A percentile compares a stretch with the other conserved stretches of the same genome.
phyloP scores from a whole-genome alignment of 768 basidiomycete genomes.

The Rhodotorula babjevae region DNA sequence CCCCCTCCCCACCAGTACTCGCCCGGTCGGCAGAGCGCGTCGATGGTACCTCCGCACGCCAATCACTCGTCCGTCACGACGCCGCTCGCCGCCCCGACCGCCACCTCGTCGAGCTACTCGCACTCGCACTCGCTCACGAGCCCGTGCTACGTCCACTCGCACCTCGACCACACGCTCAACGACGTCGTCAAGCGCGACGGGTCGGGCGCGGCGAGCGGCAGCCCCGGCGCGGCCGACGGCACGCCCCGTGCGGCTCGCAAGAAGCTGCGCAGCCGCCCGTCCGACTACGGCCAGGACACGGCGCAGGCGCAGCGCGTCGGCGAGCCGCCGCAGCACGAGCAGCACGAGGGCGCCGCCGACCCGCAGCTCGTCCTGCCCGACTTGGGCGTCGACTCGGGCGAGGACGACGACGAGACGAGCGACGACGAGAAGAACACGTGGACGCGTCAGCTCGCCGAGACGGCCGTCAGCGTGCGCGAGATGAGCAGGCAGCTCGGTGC shows the following conservation, averaged over 20 bases:
- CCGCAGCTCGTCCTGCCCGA: constrained; percentile 33
- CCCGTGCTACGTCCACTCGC: constrained; percentile 36
- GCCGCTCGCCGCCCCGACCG: background rate
- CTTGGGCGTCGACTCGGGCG: background rate
- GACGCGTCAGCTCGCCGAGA: constrained; percentile 90
- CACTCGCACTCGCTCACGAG: constrained; percentile 22
- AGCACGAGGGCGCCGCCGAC: no score
- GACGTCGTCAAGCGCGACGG: constrained; percentile 13
- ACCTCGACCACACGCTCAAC: constrained; percentile 37
- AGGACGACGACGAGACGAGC: background rate
- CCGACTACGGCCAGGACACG: background rate
- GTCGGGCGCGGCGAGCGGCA: background rate
- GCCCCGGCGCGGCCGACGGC: background rate
- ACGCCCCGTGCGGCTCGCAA: background rate
- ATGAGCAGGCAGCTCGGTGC: constrained; percentile 97
- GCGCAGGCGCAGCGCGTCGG: background rate
- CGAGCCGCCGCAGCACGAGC: background rate
- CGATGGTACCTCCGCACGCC: constrained; percentile 23
- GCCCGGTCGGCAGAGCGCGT: background rate
- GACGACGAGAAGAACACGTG: constrained; percentile 56
- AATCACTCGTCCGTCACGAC: constrained; percentile 13
- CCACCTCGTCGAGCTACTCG: constrained; percentile 11
- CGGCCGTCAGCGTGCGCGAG: constrained; percentile 91
- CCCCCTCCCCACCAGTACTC: background rate
- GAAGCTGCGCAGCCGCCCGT: background rate